Evolutionary conservation across 495 filamentous ascomycete genomes (phyloP).

Genomic region (Friedmanniomyces simplex): DNA sequence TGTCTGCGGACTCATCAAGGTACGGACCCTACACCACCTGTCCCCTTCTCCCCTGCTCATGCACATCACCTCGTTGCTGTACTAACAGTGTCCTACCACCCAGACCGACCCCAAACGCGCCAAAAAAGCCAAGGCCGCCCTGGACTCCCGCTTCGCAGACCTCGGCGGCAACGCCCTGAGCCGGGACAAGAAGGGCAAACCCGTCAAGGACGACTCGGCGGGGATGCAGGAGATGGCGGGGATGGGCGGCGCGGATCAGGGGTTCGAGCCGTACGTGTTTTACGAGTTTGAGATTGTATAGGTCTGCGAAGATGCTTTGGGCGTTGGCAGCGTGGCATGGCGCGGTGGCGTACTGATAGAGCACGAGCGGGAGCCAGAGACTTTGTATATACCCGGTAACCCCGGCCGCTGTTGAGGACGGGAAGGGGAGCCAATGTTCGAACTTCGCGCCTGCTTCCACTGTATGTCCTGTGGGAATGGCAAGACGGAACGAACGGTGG

Average conservation of each 20-base stretch:
- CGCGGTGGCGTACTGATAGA: neutral
- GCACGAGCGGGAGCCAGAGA: too few species aligned
- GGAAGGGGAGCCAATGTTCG: too few species aligned
- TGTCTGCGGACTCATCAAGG: constrained; percentile 71
- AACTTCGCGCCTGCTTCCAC: too few species aligned
- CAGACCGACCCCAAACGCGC: constrained; percentile 73
- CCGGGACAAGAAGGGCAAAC: constrained; percentile 82
- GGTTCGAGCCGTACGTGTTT: constrained; percentile 94
- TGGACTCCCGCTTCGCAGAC: constrained; percentile 85
- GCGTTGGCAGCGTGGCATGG: neutral
- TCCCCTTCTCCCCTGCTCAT: constrained; percentile 12
- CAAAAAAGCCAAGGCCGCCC: constrained; percentile 65
- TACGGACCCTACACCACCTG: too few species aligned
- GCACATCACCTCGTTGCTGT: too few species aligned
- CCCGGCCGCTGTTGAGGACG: too few species aligned
- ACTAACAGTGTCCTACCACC: constrained; percentile 2
- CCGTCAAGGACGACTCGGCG: constrained; percentile 73
- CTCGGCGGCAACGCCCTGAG: constrained; percentile 92
- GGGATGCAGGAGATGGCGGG: constrained; percentile 71
- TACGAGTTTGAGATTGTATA: constrained; percentile 77
- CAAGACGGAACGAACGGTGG: too few species aligned
- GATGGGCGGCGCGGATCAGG: constrained; percentile 49
- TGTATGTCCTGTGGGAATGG: too few species aligned
- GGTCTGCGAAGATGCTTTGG: neutral
- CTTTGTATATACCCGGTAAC: too few species aligned